Percentiles rank a stretch among this genome's conserved stretches.
These are phyloP conservation scores for Tricholoma hemisulphureum DNA, from an alignment of 768 basidiomycete species.

Conservation along the genomic window DNA sequence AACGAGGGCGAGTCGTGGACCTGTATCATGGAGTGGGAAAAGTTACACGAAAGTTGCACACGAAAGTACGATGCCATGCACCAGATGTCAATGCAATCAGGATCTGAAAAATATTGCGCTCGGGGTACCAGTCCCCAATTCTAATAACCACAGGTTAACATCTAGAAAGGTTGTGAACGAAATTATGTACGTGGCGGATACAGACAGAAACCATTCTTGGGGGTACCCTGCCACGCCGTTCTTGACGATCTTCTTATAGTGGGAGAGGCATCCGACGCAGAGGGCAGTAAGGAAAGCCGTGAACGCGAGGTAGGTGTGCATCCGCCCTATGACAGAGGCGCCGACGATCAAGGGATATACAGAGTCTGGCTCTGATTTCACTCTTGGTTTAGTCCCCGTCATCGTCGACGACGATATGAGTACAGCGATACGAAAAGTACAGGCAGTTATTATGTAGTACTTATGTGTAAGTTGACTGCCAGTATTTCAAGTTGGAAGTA, in stretches of 20 bases:
- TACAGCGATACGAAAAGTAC: background rate
- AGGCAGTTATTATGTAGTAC: no score
- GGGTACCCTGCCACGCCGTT: constrained; percentile 83
- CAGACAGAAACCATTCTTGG: constrained; percentile 89
- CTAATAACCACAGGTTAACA: constrained; percentile 34
- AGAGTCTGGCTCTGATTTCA: background rate
- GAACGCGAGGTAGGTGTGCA: constrained; percentile 65
- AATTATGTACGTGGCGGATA: constrained; percentile 72
- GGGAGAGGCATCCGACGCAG: constrained; percentile 59
- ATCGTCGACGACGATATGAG: constrained; percentile 2
- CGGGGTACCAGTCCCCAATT: constrained; percentile 90
- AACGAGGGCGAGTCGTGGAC: constrained; percentile 73
- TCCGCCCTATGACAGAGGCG: constrained; percentile 56
- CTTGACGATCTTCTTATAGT: constrained; percentile 83
- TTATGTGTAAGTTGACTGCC: no score
- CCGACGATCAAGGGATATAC: constrained; percentile 27
- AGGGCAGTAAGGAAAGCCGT: constrained; percentile 68
- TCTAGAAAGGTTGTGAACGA: background rate
- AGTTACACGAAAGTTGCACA: background rate
- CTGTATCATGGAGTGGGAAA: constrained; percentile 28
- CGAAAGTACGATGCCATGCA: constrained; percentile 17
- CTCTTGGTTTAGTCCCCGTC: constrained; percentile 2
- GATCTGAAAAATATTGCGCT: constrained; percentile 81
- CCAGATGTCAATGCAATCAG: constrained; percentile 85
- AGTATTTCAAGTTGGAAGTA: no score